Base-by-base conservation (phyloP, 2,329 filamentous ascomycete species). In the Orbilia brochopaga region DNA sequence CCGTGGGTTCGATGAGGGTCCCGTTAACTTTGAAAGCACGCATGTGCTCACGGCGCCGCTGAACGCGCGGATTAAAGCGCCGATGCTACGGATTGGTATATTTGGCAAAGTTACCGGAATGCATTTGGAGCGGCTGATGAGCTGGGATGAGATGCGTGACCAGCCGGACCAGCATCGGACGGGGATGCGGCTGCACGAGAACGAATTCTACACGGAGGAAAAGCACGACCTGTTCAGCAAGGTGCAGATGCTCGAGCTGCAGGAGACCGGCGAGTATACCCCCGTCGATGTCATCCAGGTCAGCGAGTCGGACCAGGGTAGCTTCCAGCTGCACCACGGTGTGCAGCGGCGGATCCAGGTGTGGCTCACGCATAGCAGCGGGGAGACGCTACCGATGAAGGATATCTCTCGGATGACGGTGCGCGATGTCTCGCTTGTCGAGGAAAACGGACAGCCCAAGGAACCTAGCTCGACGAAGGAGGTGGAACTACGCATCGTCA, bases 121-220 rank as follows among this genome's bases (percentile, higher is more conserved):
- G 88, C 94, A 99, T 80, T 85, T 99, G 21, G 94, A 99, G 79
- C 97, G 96, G 81, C 84, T 99, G 56, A 85, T 97, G 11, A 99
- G 94, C 81, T 99, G 94, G 94, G 94, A 99, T 78, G 94, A 97
- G 77, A 97, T 99, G 88, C 88, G 93, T 67, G 93, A 99, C 79
- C 84, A 85, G 73, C 84, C 85, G 17, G 84, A 85, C 62, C 83
- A 82, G 65, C 79, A 82, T 3, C 85, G 82, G 50, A 79, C 84
- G 73, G 84, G 83, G 46, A 84, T 90, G 23, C 85, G 94, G 10
- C 88, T 99, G 74, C 88, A 91, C 11, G 94, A 99, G 79, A 89
- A 90, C 0, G 92, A 99, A 75, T 99, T 95, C 78, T 96, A 89
- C 76, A 91, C 88, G 0, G 91, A 97, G 79, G 94, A 97, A 78